Percentiles rank a stretch among this genome's conserved stretches.
Evolutionary conservation across 108 stramenopile species (phyloP).

Genomic region (Cyclotella kingstonii): DNA sequence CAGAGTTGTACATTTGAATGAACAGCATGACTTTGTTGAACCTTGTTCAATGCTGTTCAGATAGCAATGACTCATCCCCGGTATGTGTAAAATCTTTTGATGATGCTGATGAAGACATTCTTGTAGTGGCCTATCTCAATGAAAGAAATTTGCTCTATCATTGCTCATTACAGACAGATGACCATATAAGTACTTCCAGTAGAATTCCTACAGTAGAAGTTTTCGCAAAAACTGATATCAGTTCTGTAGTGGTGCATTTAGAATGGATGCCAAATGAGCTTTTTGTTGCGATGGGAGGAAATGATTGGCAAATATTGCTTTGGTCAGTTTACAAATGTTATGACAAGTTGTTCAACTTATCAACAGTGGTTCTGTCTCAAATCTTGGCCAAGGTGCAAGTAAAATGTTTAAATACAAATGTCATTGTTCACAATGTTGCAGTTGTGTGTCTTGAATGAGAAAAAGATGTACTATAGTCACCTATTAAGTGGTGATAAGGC

Average conservation of each 20-base stretch:
- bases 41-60: background rate
- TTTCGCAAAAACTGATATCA: background rate
- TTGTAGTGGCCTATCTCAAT: background rate
- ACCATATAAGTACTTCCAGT: background rate
- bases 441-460: background rate
- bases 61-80: background rate
- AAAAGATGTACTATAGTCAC: background rate
- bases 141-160: background rate
- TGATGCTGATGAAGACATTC: background rate
- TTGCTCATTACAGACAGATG: background rate
- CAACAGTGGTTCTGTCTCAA: background rate
- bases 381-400: background rate
- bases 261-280: background rate
- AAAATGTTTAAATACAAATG: background rate
- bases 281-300: background rate
- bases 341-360: background rate
- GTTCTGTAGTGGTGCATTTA: background rate
- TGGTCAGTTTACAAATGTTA: background rate
- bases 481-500: slow-evolving; percentile 2
- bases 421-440: background rate
- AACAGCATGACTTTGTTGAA: background rate
- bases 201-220: background rate
- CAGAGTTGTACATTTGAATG: background rate
- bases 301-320: background rate
- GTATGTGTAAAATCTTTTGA: background rate